A percentile compares a stretch with the other conserved stretches of the same genome.
These are phyloP conservation scores for Aspergillus brasiliensis DNA, from an alignment of 2,329 filamentous ascomycete genomes.

Conservation along the genomic window DNA sequence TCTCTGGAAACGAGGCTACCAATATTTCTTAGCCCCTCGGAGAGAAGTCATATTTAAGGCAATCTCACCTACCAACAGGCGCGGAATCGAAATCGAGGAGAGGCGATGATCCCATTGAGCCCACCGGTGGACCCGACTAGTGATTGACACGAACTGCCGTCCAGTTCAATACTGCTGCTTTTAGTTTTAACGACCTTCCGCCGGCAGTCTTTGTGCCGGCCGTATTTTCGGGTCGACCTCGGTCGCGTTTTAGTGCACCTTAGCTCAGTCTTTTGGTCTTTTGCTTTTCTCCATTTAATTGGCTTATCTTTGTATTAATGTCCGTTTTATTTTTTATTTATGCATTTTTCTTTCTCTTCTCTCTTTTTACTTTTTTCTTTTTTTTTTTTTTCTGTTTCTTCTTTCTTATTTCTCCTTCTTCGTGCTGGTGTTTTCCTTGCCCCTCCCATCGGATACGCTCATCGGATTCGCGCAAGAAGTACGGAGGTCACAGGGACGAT, in stretches of 20 bases:
- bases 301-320: neutral
- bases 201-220: neutral
- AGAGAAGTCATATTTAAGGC: neutral
- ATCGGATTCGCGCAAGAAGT: neutral
- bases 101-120: neutral
- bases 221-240: neutral
- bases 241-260: neutral
- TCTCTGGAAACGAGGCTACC: neutral
- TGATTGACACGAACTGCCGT: slow-evolving; percentile 15
- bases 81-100: neutral
- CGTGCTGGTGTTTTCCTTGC: neutral
- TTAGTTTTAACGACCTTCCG: neutral
- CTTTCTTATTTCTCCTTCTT: neutral
- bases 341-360: neutral
- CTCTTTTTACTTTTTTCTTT: neutral
- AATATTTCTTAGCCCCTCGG: neutral
- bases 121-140: slow-evolving; percentile 13
- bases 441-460: neutral
- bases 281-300: neutral
- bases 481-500: neutral
- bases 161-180: neutral
- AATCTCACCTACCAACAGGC: neutral
- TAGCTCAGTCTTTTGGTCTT: neutral
- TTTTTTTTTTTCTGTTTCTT: neutral
- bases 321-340: neutral